Conservation (phyloP, 768 basidiomycete species). For the Tulasnella sp. region DNA sequence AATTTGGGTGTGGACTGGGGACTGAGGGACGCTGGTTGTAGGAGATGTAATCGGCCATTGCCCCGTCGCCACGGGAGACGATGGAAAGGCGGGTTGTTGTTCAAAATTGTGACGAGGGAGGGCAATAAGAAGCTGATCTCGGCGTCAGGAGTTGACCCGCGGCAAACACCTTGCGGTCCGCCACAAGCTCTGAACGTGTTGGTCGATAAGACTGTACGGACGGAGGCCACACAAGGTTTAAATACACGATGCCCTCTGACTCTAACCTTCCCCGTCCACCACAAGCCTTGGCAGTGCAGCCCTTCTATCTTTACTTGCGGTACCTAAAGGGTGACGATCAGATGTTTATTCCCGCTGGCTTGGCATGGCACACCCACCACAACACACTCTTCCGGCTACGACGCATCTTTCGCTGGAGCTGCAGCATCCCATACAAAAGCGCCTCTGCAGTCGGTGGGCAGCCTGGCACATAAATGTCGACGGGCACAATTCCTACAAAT, state of each 20-base stretch:
- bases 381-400: slow-evolving; percentile 72
- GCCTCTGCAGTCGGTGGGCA: slow-evolving; percentile 96
- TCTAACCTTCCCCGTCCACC: too few species aligned
- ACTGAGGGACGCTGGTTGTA: neutral
- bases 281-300: neutral
- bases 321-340: slow-evolving; percentile 8
- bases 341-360: neutral
- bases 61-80: too few species aligned
- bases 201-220: too few species aligned
- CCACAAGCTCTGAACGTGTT: too few species aligned
- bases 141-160: too few species aligned
- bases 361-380: slow-evolving; percentile 43
- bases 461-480: slow-evolving; percentile 96
- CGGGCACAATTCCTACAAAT: slow-evolving; percentile 78
- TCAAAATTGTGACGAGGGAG: neutral
- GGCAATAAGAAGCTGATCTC: too few species aligned
- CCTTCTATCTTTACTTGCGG: slow-evolving; percentile 11
- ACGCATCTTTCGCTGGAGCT: slow-evolving; percentile 93
- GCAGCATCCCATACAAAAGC: slow-evolving; percentile 89
- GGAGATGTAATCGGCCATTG: neutral
- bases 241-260: too few species aligned
- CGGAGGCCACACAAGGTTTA: too few species aligned
- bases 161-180: too few species aligned
- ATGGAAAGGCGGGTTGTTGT: too few species aligned
- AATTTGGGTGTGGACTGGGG: neutral